phyloP scores from a whole-genome alignment of 345 rosid species.

The Eucalyptus dawsonii region DNA sequence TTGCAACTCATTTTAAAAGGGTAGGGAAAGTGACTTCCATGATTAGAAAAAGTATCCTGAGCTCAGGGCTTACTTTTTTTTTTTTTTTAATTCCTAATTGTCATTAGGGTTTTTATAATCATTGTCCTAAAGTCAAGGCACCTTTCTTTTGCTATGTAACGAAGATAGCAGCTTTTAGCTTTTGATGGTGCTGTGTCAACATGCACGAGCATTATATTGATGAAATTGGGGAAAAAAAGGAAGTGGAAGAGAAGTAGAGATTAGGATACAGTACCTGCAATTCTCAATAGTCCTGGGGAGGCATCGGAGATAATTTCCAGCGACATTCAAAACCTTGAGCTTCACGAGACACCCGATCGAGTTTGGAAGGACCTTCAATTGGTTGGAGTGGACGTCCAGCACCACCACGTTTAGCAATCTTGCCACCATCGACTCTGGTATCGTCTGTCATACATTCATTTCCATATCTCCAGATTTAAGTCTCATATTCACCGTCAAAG shows the following conservation, averaged over 20 bases:
- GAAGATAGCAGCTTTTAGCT: not conserved
- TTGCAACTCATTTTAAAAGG: not conserved
- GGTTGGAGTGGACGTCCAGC: constrained; percentile 79
- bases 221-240: not conserved
- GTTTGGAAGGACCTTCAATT: constrained; percentile 60
- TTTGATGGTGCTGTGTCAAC: not conserved
- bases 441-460: constrained; percentile 22
- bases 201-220: not conserved
- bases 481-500: not conserved
- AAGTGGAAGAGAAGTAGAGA: not conserved
- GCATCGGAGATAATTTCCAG: constrained; percentile 54
- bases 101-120: not conserved
- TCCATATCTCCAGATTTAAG: not conserved
- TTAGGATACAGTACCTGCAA: constrained; percentile 43
- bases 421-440: constrained; percentile 79
- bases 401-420: constrained; percentile 65
- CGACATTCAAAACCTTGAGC: constrained; percentile 68
- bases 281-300: constrained; percentile 66
- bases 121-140: not conserved
- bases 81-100: not conserved
- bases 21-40: not conserved
- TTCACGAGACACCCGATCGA: constrained; percentile 80
- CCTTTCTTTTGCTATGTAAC: not conserved
- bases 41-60: not conserved
- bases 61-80: not conserved